Conservation (phyloP, 2,329 filamentous ascomycete genomes). For the Lasiodiplodia sp. region DNA sequence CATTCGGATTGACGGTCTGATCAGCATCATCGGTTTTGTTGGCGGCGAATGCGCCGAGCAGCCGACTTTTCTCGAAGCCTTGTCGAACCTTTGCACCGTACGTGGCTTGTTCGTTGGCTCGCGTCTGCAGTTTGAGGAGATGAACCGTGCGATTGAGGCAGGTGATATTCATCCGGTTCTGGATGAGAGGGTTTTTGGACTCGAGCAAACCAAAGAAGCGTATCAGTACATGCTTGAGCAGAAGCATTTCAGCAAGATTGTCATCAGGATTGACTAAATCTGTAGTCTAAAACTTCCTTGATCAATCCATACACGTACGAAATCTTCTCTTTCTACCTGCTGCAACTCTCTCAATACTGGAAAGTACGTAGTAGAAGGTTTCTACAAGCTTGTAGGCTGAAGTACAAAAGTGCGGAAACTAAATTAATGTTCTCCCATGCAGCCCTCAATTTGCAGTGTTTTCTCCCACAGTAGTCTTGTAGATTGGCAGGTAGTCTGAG, state of each 20-base stretch:
- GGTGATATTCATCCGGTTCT: constrained; percentile 67
- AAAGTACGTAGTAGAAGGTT: too few species aligned
- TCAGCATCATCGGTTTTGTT: constrained; percentile 65
- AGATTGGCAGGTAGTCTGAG: too few species aligned
- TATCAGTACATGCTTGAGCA: constrained; percentile 59
- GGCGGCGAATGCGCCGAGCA: constrained; percentile 57
- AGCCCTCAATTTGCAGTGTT: too few species aligned
- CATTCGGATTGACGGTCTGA: constrained; percentile 62
- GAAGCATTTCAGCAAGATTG: constrained; percentile 56
- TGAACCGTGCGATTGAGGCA: constrained; percentile 65
- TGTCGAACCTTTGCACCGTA: constrained; percentile 61
- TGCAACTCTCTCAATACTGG: too few species aligned
- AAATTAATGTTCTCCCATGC: too few species aligned
- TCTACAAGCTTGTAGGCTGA: too few species aligned
- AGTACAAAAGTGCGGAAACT: too few species aligned
- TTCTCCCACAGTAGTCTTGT: too few species aligned
- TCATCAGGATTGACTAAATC: constrained; percentile 46
- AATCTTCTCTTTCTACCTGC: too few species aligned
- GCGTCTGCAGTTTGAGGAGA: constrained; percentile 64
- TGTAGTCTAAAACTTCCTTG: too few species aligned
- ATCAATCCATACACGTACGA: too few species aligned
- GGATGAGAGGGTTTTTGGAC: constrained; percentile 63
- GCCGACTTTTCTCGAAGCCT: constrained; percentile 60
- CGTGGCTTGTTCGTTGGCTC: constrained; percentile 65
- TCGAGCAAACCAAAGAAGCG: constrained; percentile 60